Evolutionary conservation across 257 asterid species (phyloP), one percentile per base, ranked within the genome.

Genomic region (Rehmannia glutinosa): DNA sequence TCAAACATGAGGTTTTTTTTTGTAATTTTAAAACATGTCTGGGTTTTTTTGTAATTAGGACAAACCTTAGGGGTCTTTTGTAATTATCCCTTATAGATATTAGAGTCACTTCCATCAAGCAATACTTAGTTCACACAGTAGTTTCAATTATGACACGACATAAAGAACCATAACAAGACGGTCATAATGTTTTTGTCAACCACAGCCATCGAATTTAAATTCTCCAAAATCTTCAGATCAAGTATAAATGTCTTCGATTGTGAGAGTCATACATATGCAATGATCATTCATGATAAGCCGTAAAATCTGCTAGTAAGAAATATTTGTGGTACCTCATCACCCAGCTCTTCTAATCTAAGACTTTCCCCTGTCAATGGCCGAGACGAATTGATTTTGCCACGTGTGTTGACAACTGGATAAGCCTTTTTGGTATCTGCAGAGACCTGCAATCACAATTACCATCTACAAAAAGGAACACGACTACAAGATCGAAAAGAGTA

Each of bases 261-360:
- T 52, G 38, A 11, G 55, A 64, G n/a, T 21, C 71, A 35, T 43
- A 0, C 51, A 43, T 10, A 39, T 33, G 11, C 56, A 32, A 52
- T 63, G 64, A 36, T 23, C 10, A n/a, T n/a, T n/a, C n/a, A n/a
- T n/a, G n/a, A n/a, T n/a, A n/a, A n/a, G n/a, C n/a, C n/a, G n/a
- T n/a, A n/a, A n/a, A n/a, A n/a, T n/a, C n/a, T n/a, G n/a, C n/a
- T n/a, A n/a, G 47, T 12, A 57, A 72, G 50, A 56, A 51, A 60
- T 28, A 45, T 50, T 15, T 46, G 36, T 11, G 35, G 55, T 77
- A 86, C 92, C 87, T 79, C 78, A 58, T 81, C 83, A 68, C 70
- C 74, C 47, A 83, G 74, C 66, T 67, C 72, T 57, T 78, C 82
- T 9, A 86, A 77, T 56, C 68, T 80, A 62, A 72, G 72, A 72